A percentile compares a stretch with the other conserved stretches of the same genome.
These are phyloP conservation scores for Pyrus hybrid DNA, from an alignment of 331 rosid species.

Conservation along the genomic window DNA sequence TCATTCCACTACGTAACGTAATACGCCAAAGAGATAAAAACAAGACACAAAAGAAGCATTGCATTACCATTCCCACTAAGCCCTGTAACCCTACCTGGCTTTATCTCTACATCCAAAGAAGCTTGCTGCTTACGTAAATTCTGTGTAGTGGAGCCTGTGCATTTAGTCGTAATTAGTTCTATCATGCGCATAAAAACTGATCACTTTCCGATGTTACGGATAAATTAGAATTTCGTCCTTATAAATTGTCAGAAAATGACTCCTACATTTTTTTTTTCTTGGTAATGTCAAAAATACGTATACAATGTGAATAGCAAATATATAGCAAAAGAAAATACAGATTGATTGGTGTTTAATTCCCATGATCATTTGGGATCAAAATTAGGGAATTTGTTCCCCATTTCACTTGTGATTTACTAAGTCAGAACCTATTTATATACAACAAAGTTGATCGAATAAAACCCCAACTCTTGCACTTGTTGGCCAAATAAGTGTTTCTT, in stretches of 20 bases:
- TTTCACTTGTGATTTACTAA: neutral
- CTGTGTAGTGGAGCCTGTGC: neutral
- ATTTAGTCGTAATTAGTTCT: no score
- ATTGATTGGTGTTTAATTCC: neutral
- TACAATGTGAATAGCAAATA: neutral
- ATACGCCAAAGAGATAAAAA: neutral
- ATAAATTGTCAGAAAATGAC: no score
- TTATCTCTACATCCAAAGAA: neutral
- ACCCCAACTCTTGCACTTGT: neutral
- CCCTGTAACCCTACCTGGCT: neutral
- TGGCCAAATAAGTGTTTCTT: neutral
- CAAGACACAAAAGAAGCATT: neutral
- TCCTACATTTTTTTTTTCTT: no score
- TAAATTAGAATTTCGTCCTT: no score
- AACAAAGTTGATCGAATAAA: conserved; percentile 18
- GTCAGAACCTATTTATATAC: neutral
- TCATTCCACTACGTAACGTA: neutral
- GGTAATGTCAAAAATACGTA: no score
- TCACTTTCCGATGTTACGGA: no score
- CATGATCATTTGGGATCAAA: neutral
- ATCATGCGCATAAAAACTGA: no score
- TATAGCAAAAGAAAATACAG: neutral
- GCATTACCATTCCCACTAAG: neutral
- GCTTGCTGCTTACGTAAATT: neutral
- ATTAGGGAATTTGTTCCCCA: neutral